phyloP scores from a whole-genome alignment of 1,139 yeast genomes.

The Blastobotrys arbuscula region DNA sequence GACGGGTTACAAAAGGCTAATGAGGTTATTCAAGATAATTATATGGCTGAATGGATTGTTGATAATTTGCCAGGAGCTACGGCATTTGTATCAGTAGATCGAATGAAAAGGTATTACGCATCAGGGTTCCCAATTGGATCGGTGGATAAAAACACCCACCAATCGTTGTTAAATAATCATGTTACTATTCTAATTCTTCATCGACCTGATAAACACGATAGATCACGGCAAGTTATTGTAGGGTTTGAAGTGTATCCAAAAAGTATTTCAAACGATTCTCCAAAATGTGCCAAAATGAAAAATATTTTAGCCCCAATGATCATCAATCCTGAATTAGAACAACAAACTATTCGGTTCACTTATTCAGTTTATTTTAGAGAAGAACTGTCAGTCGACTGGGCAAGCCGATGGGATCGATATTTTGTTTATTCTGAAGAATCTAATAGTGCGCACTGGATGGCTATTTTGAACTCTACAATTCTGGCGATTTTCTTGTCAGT shows the following conservation, averaged over 20 bases:
- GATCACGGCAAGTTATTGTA: slow-evolving; percentile 56
- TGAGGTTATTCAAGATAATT: slow-evolving; percentile 59
- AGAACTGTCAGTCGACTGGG: slow-evolving; percentile 61
- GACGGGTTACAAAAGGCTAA: slow-evolving; percentile 52
- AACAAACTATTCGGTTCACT: slow-evolving; percentile 59
- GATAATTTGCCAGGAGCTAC: slow-evolving; percentile 91
- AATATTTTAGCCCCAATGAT: slow-evolving; percentile 22
- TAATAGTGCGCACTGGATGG: slow-evolving; percentile 62
- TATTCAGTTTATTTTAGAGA: slow-evolving; percentile 90
- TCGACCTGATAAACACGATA: slow-evolving; percentile 43
- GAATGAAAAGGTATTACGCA: slow-evolving; percentile 63
- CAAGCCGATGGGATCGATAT: slow-evolving; percentile 70
- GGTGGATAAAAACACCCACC: slow-evolving; percentile 45
- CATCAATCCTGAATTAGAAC: slow-evolving; percentile 28
- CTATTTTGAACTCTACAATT: slow-evolving; percentile 60
- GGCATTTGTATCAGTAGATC: slow-evolving; percentile 61
- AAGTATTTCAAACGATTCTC: slow-evolving; percentile 52
- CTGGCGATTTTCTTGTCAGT: slow-evolving; percentile 54
- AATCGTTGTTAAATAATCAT: slow-evolving; percentile 55
- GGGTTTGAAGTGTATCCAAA: slow-evolving; percentile 91
- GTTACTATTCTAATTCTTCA: slow-evolving; percentile 74
- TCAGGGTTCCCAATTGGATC: slow-evolving; percentile 86
- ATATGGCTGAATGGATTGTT: slow-evolving; percentile 76
- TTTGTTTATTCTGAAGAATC: slow-evolving; percentile 50
- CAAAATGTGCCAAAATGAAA: slow-evolving; percentile 26